Evolutionary conservation across 495 filamentous ascomycete genomes (phyloP).

Genomic region (Alectoria sarmentosa): DNA sequence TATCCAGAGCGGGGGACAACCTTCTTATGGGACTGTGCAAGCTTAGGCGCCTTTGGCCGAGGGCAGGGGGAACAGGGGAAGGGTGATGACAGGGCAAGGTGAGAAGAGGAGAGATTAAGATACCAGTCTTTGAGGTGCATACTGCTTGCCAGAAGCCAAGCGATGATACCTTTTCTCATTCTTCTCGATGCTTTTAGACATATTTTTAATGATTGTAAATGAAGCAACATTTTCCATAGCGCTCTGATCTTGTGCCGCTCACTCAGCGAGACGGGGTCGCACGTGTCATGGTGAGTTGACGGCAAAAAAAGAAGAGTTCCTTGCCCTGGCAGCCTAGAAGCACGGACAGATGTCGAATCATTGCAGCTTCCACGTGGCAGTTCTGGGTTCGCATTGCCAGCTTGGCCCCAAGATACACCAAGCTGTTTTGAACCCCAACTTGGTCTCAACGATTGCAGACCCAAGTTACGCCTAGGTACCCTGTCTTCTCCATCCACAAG

Average conservation of each 20-base stretch:
- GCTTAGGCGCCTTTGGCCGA: neutral
- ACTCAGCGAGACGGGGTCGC: neutral
- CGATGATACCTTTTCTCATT: slow-evolving; percentile 4
- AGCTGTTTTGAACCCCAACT: no score
- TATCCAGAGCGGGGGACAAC: slow-evolving; percentile 61
- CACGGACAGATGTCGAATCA: no score
- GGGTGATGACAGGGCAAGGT: neutral
- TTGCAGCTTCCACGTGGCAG: no score
- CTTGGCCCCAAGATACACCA: no score
- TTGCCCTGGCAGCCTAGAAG: neutral
- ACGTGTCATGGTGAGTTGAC: neutral
- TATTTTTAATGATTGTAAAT: neutral
- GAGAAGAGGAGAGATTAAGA: neutral
- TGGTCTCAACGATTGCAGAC: no score
- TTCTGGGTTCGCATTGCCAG: no score
- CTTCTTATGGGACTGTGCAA: slow-evolving; percentile 29
- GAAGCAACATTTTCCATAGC: neutral
- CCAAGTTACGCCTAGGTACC: no score
- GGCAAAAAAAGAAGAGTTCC: neutral
- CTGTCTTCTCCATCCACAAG: no score
- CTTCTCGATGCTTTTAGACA: neutral
- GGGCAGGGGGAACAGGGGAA: neutral
- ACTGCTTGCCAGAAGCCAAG: neutral
- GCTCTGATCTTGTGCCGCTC: neutral
- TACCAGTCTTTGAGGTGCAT: neutral